Base-by-base conservation (phyloP, 176 grass and related monocot species). In the Secale cereale region DNA sequence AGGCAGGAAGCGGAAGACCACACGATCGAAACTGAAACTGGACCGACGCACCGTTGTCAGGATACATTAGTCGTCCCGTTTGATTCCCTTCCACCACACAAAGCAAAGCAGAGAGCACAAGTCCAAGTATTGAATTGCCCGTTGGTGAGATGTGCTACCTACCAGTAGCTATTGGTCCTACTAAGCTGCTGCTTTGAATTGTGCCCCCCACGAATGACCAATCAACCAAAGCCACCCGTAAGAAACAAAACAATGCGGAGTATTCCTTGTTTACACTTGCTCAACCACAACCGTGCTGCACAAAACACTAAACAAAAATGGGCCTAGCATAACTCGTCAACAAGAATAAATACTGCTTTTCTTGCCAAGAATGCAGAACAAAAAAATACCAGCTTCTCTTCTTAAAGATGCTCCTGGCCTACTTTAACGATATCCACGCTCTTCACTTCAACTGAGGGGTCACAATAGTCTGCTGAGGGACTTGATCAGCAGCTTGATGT, bases 391-490 rank as follows among this genome's bases (percentile, higher is more conserved):
- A 19, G 68, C 59, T 61, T 40, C 25, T 40, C 64, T 65, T 28
- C 48, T 52, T 52, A 48, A 60, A 50, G 65, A 83, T 62, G 33
- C 15, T 17, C 64, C 74, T 52, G 48, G 48, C 15, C 76, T 87
- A 91, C 35, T 28, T 35, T 76, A 83, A 6, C 15, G 20, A 73
- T 35, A 83, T 39, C 17, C 16, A 19, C 27, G 46, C 36, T 54
- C 43, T 68, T 68, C 86, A 66, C 43, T 68, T 68, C 88, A 72
- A 37, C 80, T 67, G 14, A 23, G 39, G 48, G 40, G 77, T 92
- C 87, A 99, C 86, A 99, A 86, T 27, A 99, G 86, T 85, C 94
- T 92, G 89, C 97, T 94, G 8, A 99, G 94, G 59, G 97, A 99
- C 82, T 94, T 96, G 71, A 99, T 96, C 59, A 99, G 86, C 86